Conservation (phyloP, 148 eudicot genomes). For the Pouteria glomerata region DNA sequence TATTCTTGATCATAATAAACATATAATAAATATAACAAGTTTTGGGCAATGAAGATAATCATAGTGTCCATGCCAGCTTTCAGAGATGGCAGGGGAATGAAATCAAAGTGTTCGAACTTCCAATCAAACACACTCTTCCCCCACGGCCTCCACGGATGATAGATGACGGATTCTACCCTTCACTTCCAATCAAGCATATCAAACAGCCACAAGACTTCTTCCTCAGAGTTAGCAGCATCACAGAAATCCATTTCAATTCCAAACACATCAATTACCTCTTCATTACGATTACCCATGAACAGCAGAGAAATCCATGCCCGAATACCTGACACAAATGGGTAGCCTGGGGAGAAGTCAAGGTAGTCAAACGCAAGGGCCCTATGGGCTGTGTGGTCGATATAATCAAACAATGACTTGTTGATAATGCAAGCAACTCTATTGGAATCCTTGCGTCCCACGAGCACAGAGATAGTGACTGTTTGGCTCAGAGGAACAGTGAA, state of each 20-base stretch:
- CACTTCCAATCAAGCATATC: conserved; percentile 97
- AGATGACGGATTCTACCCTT: conserved; percentile 3
- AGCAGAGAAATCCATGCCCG: conserved; percentile 89
- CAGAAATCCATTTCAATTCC: conserved; percentile 91
- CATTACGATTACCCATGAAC: conserved; percentile 56
- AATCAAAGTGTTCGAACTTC: too few species aligned
- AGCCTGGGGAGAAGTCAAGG: conserved; percentile 65
- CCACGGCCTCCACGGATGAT: not conserved
- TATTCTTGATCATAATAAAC: not conserved
- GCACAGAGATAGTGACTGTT: conserved; percentile 62
- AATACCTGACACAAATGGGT: conserved; percentile 75
- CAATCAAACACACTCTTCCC: not conserved
- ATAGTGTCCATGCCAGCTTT: not conserved
- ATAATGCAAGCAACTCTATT: conserved; percentile 63
- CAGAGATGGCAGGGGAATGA: not conserved
- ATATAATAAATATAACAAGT: not conserved
- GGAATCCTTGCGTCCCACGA: conserved; percentile 67
- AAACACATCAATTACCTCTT: conserved; percentile 61
- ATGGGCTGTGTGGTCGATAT: conserved; percentile 67
- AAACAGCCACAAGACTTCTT: conserved; percentile 73
- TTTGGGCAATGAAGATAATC: not conserved
- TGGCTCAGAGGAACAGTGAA: conserved; percentile 49
- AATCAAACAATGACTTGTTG: conserved; percentile 59
- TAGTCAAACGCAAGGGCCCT: conserved; percentile 86
- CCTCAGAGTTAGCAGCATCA: conserved; percentile 72